These are phyloP conservation scores for Mytilinidion resinicola DNA, from an alignment of 495 filamentous ascomycete genomes.

Conservation along the genomic window DNA sequence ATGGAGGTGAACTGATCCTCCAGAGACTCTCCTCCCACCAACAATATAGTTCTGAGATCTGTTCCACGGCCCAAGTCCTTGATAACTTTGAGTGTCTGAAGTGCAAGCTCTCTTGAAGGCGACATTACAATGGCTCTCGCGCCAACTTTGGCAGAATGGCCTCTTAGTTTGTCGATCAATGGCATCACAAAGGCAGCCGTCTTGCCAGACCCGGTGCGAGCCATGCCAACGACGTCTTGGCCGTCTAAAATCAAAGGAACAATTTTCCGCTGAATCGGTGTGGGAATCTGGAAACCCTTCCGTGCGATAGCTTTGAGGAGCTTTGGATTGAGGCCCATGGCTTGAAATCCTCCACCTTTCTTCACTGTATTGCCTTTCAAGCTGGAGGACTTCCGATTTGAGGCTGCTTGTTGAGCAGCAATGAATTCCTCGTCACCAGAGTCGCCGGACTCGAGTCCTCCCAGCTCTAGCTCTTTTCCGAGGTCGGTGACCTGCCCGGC, in stretches of 20 bases:
- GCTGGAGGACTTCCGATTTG: slow-evolving; percentile 75
- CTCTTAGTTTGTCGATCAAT: slow-evolving; percentile 89
- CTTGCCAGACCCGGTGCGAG: slow-evolving; percentile 92
- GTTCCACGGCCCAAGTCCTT: slow-evolving; percentile 89
- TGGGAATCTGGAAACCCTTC: slow-evolving; percentile 93
- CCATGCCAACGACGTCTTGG: slow-evolving; percentile 95
- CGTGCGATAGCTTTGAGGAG: slow-evolving; percentile 82
- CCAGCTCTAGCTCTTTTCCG: slow-evolving; percentile 29
- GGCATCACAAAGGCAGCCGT: slow-evolving; percentile 96
- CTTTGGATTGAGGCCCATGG: slow-evolving; percentile 79
- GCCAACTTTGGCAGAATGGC: slow-evolving; percentile 80
- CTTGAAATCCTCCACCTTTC: slow-evolving; percentile 93
- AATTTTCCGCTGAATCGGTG: slow-evolving; percentile 93
- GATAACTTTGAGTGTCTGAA: slow-evolving; percentile 93
- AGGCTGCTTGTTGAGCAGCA: slow-evolving; percentile 71
- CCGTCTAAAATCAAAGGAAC: slow-evolving; percentile 85
- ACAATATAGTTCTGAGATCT: slow-evolving; percentile 76
- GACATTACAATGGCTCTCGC: slow-evolving; percentile 80
- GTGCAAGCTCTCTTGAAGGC: slow-evolving; percentile 83
- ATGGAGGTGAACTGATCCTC: slow-evolving; percentile 95
- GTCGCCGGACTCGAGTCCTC: slow-evolving; percentile 37
- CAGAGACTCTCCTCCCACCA: slow-evolving; percentile 90
- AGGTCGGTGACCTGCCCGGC: slow-evolving; percentile 23
- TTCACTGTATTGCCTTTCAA: slow-evolving; percentile 81
- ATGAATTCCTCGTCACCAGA: slow-evolving; percentile 81